Base-by-base conservation (phyloP, 1,284 basidiomycete genomes). In the Papiliotrema fonsecae region DNA sequence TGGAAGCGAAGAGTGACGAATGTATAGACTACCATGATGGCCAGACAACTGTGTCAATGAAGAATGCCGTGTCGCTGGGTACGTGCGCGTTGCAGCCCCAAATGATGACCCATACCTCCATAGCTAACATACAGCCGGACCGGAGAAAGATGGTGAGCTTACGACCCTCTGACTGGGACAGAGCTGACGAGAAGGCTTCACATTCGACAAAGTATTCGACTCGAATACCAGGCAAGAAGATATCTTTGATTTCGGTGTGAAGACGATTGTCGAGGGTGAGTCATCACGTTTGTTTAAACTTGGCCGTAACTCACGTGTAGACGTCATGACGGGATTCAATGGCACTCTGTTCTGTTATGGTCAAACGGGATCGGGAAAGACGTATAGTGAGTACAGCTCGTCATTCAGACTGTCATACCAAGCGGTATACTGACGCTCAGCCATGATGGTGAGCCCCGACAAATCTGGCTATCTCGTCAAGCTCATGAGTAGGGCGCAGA, bases 261-360 rank as follows among this genome's bases (percentile, higher is more conserved):
- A 93, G 75, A 92, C 77, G 82, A 83, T 58, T 36, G 75, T 49
- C 19, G 67, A 70, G 49, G 69, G 69, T 69, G 26, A 49, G 67
- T 50, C 13, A 39, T 4, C 35, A 13, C 21, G 35, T 16, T 5
- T 14, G 7, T 31, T 9, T 24, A 16, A 3, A 7, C 6, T 10
- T 13, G 35, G 26, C 19, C 27, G 30, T 4, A 37, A 51, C 46
- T 58, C 40, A 56, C 28, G 11, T n/a, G 10, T 45, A 94, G 94
- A 99, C 81, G 96, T 99, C 46, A 82, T 99, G 70, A 88, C 93
- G 74, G 96, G 96, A 14, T 99, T 98, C 78, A 99, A 99, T 65
- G 94, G 94, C 16, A 97, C 93, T 0, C 84, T 97, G 31, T 98
- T 98, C 73, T 96, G 96, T 40, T 99, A 99, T 73, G 96, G 96